Evolutionary conservation across 768 basidiomycete species (phyloP), one percentile per base, ranked within the genome.

Genomic region (Amanita molliuscula): DNA sequence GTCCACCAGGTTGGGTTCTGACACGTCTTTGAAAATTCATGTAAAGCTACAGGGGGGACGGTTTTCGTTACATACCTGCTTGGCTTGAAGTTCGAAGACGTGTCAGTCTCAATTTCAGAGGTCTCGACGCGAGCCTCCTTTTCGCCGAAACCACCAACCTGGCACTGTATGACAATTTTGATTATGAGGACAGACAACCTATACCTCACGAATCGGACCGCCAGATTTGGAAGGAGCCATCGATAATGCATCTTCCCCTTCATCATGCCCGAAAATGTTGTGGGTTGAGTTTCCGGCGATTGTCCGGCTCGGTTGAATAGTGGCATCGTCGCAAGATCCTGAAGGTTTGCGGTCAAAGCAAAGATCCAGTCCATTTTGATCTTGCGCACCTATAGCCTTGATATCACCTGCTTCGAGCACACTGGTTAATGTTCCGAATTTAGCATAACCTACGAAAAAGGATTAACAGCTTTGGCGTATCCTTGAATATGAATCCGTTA

Each of bases 391-490:
- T 53, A 42, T 42, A n/a, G 1, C 48, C 23, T 53, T 26, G 16
- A 37, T 52, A 29, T 49, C 57, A 7, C 54, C 51, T 7, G 58
- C 51, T 16, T 52, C 59, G 16, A 38, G 51, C 15, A 54, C 52
- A 3, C 54, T 44, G 28, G 68, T 56, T n/a, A 77, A 50, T 55
- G 75, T 84, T 42, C 84, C 85, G 59, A 88, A 87, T 53, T 73
- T 73, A 6, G 80, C 85, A 58, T 86, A 86, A 47, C 78, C 85
- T 88, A 56, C 2, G 26, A n/a, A 33, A 38, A 52, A 28, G 40
- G 26, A 28, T 31, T 18, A 41, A 40, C 29, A 46, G 36, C n/a
- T 50, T 53, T 21, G 11, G 42, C 6, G 33, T 33, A 16, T 21
- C 9, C 20, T 35, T 23, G 18, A n/a, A 1, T 5, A 44, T 44